Base-by-base conservation (phyloP, 108 stramenopile species). In the Asterionellopsis glacialis region DNA sequence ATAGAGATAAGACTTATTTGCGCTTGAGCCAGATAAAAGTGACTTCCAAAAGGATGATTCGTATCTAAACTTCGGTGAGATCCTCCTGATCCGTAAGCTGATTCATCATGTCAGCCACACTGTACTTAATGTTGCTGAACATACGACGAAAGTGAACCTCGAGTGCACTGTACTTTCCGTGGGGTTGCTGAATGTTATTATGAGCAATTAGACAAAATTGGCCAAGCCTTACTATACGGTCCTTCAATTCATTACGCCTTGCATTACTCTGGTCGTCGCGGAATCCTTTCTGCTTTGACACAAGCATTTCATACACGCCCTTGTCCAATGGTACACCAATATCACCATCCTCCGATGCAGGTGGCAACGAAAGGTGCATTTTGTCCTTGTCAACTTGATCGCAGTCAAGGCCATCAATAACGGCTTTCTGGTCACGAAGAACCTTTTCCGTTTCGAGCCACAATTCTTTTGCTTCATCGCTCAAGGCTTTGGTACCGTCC, bases 131-230 rank as follows among this genome's bases (percentile, higher is more conserved):
- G 73, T 90, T 89, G 64, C 66, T 81, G 74, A 94, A 94, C 81
- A 90, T 71, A 19, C 86, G 81, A 73, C 89, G 85, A 75, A 90
- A 90, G 59, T 84, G 87, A 10, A 88, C 86, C 56, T 87, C 86
- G 33, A 91, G 77, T 24, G 72, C 66, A 47, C 55, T 68, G 51
- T 84, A 90, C 52, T 90, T 87, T 64, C 93, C 88, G 58, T 91
- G 90, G 38, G 93, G 93, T 61, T 94, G 94, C 66, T 95, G 94
- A 16, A 95, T 73, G 74, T 87, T 91, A 64, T 95, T 95, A 80
- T 95, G 90, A 50, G 84, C 84, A 61, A 86, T 83, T 47, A 78
- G 82, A 64, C 88, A 88, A 55, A 92, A 80, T 49, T 91, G 83
- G 38, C 90, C 94, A 61, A 95, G 75, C 48, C 73, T 79, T 64